phyloP scores from a whole-genome alignment of 306 rosid species.

The Potentilla sterilis region DNA sequence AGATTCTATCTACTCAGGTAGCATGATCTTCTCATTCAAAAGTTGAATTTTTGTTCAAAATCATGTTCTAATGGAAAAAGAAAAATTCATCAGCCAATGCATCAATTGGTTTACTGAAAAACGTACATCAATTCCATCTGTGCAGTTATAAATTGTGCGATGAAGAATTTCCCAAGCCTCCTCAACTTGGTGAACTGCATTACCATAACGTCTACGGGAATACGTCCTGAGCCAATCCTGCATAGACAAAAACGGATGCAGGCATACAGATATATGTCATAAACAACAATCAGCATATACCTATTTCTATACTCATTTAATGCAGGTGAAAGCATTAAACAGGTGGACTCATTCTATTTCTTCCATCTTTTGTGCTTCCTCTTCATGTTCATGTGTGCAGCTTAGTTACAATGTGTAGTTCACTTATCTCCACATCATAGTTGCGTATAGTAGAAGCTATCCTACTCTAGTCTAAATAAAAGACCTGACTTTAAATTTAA shows the following conservation, averaged over 20 bases:
- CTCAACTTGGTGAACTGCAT: conserved; percentile 59
- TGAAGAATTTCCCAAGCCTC: conserved; percentile 92
- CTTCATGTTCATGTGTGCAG: not conserved
- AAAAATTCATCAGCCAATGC: not conserved
- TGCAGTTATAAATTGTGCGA: conserved; percentile 82
- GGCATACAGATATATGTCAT: not conserved
- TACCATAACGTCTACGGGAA: conserved; percentile 78
- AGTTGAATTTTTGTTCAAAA: not conserved
- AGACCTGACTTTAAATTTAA: not conserved
- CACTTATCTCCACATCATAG: not conserved
- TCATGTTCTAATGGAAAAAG: not conserved
- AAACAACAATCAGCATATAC: not conserved
- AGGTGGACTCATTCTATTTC: not conserved
- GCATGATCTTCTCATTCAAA: not conserved
- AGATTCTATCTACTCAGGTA: not conserved
- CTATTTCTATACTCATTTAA: not conserved
- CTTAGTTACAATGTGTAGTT: not conserved
- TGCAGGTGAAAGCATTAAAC: not conserved
- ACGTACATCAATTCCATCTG: conserved; percentile 87
- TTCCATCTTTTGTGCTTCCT: not conserved
- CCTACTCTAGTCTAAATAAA: not conserved
- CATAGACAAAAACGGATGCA: conserved; percentile 20
- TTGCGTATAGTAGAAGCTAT: not conserved
- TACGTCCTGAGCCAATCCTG: conserved; percentile 85
- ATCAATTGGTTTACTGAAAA: conserved; percentile 8